Percentiles rank a stretch among this genome's conserved stretches.
These are phyloP conservation scores for Blastobotrys apis DNA, from an alignment of 1,139 yeast genomes.

Conservation along the genomic window DNA sequence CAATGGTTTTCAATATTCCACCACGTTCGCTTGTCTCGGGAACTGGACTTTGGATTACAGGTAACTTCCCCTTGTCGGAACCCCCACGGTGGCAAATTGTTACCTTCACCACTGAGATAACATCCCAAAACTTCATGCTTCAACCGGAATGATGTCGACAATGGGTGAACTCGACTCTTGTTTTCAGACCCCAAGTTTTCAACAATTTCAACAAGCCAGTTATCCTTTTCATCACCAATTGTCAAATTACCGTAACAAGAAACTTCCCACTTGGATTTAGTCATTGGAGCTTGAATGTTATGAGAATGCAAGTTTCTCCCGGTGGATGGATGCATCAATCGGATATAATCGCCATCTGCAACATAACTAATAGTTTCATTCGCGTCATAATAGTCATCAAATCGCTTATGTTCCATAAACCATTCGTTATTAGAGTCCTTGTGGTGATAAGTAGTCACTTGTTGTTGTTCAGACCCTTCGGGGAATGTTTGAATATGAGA, in stretches of 20 bases:
- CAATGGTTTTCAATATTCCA: slow-evolving; percentile 92
- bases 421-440: slow-evolving; percentile 90
- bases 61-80: slow-evolving; percentile 96
- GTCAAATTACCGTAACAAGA: slow-evolving; percentile 88
- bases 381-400: slow-evolving; percentile 48
- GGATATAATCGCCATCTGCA: slow-evolving; percentile 66
- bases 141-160: slow-evolving; percentile 81
- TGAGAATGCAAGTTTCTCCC: slow-evolving; percentile 93
- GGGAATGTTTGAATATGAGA: slow-evolving; percentile 94
- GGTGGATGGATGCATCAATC: slow-evolving; percentile 75
- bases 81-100: slow-evolving; percentile 91
- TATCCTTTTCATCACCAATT: slow-evolving; percentile 85
- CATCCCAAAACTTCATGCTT: slow-evolving; percentile 66
- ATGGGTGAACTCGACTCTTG: slow-evolving; percentile 62
- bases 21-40: slow-evolving; percentile 92
- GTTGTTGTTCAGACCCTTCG: slow-evolving; percentile 94
- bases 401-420: slow-evolving; percentile 75
- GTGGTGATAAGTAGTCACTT: slow-evolving; percentile 90
- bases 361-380: slow-evolving; percentile 56
- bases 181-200: slow-evolving; percentile 72
- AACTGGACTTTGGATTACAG: slow-evolving; percentile 71
- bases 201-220: slow-evolving; percentile 87
- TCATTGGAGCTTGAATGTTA: slow-evolving; percentile 73
- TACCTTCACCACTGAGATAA: slow-evolving; percentile 81
- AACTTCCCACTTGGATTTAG: slow-evolving; percentile 71